Evolutionary conservation across 2,329 filamentous ascomycete species (phyloP), one percentile per base, ranked within the genome.

Genomic region (Calonectria leucothoes): DNA sequence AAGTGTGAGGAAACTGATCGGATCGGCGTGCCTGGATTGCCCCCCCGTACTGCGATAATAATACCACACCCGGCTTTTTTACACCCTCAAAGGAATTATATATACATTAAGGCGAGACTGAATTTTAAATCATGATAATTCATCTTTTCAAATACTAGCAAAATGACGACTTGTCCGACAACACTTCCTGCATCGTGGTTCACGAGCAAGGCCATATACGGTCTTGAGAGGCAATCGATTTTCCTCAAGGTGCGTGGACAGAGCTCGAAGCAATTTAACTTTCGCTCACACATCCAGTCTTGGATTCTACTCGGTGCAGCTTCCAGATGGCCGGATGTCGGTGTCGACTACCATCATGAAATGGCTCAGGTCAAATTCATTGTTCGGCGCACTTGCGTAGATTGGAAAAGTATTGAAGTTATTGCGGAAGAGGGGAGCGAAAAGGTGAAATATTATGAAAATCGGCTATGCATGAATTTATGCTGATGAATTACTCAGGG

Each of bases 151-250:
- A 48, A n/a, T 31, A 12, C 5, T 31, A 0, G 2, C 4, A 59
- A 25, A 61, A 74, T 72, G 72, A 15, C 59, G 7, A 10, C 35
- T 51, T 70, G 64, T 23, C 68, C 74, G 25, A 72, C 73, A 15
- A 76, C 75, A 1, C 75, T 77, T 31, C 75, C 75, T 2, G 75
- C 75, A 20, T 77, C 75, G 17, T 77, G 75, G 75, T 77, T 71
- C 49, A 77, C 75, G 2, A 75, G 74, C 69, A 72, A 69, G 25
- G 74, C 63, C 31, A 61, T 77, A 10, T 74, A 74, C 29, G 31
- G 42, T 31, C 45, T 75, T 1, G 75, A 77, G 48, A 70, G 72
- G 23, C 52, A 65, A 20, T 74, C 74, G 2, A 59, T 77, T 8
- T 77, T 77, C 17, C 57, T 73, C 14, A 74, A 74, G 64, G 74